A percentile compares a stretch with the other conserved stretches of the same genome.
phyloP scores from a whole-genome alignment of 2,329 filamentous ascomycete species.

The Exophiala lecanii-corni region DNA sequence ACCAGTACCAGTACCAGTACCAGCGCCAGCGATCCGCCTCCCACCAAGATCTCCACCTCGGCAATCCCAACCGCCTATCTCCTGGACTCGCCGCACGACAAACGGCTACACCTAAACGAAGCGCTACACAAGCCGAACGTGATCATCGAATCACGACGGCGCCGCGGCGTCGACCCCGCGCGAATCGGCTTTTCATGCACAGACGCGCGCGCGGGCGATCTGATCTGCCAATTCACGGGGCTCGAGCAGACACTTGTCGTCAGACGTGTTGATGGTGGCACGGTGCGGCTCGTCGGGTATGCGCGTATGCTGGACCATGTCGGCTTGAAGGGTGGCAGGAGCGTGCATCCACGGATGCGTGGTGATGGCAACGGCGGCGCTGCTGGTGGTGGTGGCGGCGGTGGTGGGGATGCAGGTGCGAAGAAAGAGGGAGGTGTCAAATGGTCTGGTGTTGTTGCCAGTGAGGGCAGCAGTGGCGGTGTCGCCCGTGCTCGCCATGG shows the following conservation, averaged over 20 bases:
- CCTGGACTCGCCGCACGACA: constrained; percentile 16
- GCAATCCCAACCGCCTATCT: constrained; percentile 14
- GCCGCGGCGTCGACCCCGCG: constrained; percentile 7
- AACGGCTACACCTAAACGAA: constrained; percentile 11
- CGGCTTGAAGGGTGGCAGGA: constrained; percentile 8
- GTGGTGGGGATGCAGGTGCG: too few relatives aligned
- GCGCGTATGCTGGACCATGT: constrained; percentile 20
- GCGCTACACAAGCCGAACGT: constrained; percentile 14
- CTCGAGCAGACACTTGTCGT: constrained; percentile 21
- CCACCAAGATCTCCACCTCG: constrained; percentile 4
- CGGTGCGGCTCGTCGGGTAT: constrained; percentile 15
- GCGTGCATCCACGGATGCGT: constrained; percentile 12
- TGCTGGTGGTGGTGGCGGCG: too few relatives aligned
- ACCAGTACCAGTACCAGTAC: neutral
- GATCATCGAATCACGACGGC: constrained; percentile 20
- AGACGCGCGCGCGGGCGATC: constrained; percentile 16
- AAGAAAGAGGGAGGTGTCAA: neutral
- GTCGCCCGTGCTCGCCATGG: neutral
- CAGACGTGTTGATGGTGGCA: constrained; percentile 10
- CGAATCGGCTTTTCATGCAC: constrained; percentile 24
- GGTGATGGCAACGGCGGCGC: too few relatives aligned
- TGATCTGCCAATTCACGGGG: constrained; percentile 20
- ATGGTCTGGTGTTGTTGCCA: neutral
- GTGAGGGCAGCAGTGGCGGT: neutral
- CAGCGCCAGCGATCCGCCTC: neutral